Evolutionary conservation across 2,329 filamentous ascomycete species (phyloP).

Genomic region (Paraphaeosphaeria sporulosa): DNA sequence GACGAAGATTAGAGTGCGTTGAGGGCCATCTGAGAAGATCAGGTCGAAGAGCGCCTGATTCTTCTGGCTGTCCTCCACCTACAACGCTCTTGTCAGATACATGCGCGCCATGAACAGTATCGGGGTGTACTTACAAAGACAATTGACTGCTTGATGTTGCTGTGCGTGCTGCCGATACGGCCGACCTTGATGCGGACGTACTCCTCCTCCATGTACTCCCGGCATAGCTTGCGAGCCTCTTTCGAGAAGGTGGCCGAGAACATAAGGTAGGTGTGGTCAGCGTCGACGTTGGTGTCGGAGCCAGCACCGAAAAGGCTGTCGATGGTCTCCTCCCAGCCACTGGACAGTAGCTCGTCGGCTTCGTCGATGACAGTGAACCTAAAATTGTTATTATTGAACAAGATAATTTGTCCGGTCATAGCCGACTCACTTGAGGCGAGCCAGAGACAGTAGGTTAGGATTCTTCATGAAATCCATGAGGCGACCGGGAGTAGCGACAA

Average conservation of each 20-base stretch:
- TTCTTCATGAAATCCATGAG: constrained; percentile 83
- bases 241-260: constrained; percentile 96
- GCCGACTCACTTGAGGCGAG: constrained; percentile 74
- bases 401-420: not conserved
- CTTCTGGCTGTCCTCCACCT: constrained; percentile 68
- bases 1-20: constrained; percentile 87
- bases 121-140: constrained; percentile 60
- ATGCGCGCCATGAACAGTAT: not conserved
- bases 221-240: constrained; percentile 76
- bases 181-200: constrained; percentile 86
- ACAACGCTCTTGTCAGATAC: not conserved
- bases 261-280: constrained; percentile 75
- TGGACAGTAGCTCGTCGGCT: constrained; percentile 87
- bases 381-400: constrained; percentile 1
- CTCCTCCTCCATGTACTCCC: constrained; percentile 74
- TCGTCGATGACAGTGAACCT: constrained; percentile 84
- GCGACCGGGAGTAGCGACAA: constrained; percentile 88
- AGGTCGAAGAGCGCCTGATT: constrained; percentile 75
- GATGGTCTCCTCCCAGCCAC: constrained; percentile 81
- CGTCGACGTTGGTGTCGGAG: constrained; percentile 81
- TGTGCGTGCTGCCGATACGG: constrained; percentile 81
- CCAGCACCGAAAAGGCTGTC: constrained; percentile 76
- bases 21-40: constrained; percentile 72
- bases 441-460: constrained; percentile 72
- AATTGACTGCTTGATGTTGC: constrained; percentile 81